Percentiles rank a stretch among this genome's conserved stretches.
Conservation (phyloP, 2,329 filamentous ascomycete species). For the Alternaria consortialis region DNA sequence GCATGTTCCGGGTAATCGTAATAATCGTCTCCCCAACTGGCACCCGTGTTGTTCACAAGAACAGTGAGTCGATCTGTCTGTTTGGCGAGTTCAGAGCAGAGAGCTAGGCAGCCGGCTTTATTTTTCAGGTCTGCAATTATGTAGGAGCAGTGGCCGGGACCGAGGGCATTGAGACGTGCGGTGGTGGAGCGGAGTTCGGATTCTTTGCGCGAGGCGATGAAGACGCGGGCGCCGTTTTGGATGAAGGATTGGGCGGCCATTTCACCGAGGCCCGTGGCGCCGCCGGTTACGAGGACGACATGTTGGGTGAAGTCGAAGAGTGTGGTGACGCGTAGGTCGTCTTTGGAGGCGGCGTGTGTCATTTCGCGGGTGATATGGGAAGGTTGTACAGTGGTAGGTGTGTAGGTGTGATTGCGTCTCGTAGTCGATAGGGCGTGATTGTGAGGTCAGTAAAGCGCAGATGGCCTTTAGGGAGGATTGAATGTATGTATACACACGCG, state of each 20-base stretch:
- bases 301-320: conserved; percentile 50
- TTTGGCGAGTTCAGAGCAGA: conserved; percentile 60
- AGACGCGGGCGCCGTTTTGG: conserved; percentile 62
- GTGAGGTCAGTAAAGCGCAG: not conserved
- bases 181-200: conserved; percentile 59
- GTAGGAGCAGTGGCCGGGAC: conserved; percentile 61
- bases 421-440: not conserved
- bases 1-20: conserved; percentile 66
- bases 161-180: conserved; percentile 60
- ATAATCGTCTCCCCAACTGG: conserved; percentile 65
- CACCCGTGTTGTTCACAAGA: conserved; percentile 63
- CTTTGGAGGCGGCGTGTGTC: conserved; percentile 43
- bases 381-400: not conserved
- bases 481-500: conserved; percentile 1
- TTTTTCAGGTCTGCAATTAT: conserved; percentile 63
- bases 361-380: conserved; percentile 21
- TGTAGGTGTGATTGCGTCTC: not conserved
- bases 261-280: conserved; percentile 62
- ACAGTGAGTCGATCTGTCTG: conserved; percentile 56
- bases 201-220: conserved; percentile 64
- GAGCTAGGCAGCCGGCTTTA: conserved; percentile 59
- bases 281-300: conserved; percentile 61
- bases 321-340: conserved; percentile 44
- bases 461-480: not conserved
- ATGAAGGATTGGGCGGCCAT: conserved; percentile 65